Conservation (phyloP, 768 basidiomycete species). For the Russula emetica region DNA sequence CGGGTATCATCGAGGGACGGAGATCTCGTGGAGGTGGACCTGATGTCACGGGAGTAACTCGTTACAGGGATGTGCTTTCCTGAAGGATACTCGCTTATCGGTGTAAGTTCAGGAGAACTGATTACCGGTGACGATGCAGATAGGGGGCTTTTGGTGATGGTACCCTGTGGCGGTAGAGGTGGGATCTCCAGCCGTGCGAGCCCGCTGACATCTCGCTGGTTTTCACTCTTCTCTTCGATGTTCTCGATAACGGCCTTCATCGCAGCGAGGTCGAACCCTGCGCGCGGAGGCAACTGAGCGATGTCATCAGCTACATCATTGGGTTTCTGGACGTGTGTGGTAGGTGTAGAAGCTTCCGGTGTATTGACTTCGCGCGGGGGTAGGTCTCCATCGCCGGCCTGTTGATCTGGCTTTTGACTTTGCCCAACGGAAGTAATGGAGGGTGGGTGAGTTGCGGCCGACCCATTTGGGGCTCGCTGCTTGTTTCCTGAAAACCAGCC, state of each 20-base stretch:
- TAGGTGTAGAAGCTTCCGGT: neutral
- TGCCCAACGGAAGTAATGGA: constrained; percentile 39
- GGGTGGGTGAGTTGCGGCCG: constrained; percentile 50
- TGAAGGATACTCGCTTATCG: constrained; percentile 22
- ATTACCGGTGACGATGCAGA: neutral
- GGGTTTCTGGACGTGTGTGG: constrained; percentile 9
- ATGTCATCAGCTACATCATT: constrained; percentile 34
- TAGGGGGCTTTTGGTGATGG: constrained; percentile 5
- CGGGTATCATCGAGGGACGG: constrained; percentile 38
- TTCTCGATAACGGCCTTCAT: constrained; percentile 70
- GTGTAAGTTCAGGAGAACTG: constrained; percentile 6
- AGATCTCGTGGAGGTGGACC: constrained; percentile 38
- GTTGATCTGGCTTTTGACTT: constrained; percentile 23
- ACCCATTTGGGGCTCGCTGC: constrained; percentile 33
- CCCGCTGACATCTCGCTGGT: constrained; percentile 29
- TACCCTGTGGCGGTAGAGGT: neutral
- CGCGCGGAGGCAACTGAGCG: constrained; percentile 54
- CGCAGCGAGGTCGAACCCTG: constrained; percentile 82
- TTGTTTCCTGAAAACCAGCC: constrained; percentile 64
- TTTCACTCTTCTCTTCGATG: constrained; percentile 39
- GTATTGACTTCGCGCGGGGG: constrained; percentile 55
- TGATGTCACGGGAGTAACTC: constrained; percentile 29
- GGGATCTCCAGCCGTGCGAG: constrained; percentile 35
- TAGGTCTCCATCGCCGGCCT: constrained; percentile 54
- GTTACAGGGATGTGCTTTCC: constrained; percentile 30